Evolutionary conservation across 768 basidiomycete species (phyloP).

Genomic region (Boletus insuetus): DNA sequence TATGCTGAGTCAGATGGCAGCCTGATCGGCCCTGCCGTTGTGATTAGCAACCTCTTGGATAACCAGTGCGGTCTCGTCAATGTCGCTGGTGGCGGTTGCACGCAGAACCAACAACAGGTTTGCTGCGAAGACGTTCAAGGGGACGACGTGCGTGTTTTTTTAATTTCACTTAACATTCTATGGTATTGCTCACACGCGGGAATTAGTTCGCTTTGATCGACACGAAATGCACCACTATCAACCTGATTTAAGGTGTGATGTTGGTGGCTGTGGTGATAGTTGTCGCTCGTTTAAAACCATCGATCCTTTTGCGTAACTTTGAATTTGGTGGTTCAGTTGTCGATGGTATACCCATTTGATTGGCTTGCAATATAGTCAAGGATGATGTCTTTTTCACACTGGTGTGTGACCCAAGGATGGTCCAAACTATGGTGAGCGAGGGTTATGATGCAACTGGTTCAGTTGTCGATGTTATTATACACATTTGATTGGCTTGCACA

Average conservation of each 20-base stretch:
- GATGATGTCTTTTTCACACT: too few species aligned
- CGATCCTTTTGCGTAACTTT: too few species aligned
- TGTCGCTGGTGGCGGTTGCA: background rate
- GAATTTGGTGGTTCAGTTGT: too few species aligned
- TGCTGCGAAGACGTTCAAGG: background rate
- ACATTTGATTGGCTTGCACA: too few species aligned
- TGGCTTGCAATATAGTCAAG: background rate
- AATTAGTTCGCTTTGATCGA: background rate
- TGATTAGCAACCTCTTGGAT: background rate
- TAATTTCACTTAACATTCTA: too few species aligned
- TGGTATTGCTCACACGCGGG: background rate
- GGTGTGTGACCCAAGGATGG: too few species aligned
- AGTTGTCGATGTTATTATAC: too few species aligned
- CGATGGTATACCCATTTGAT: background rate
- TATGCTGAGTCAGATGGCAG: too few species aligned
- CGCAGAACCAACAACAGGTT: background rate
- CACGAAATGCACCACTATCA: background rate
- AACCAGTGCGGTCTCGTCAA: accelerated
- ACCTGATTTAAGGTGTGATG: background rate
- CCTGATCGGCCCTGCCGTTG: background rate
- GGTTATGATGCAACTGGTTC: constrained; percentile 21
- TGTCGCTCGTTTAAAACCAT: background rate
- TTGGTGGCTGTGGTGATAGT: background rate
- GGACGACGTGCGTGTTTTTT: too few species aligned
- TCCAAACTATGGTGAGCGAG: background rate